Conservation (phyloP, 1,284 basidiomycete genomes). For the Cutaneotrichosporon mucoides region DNA sequence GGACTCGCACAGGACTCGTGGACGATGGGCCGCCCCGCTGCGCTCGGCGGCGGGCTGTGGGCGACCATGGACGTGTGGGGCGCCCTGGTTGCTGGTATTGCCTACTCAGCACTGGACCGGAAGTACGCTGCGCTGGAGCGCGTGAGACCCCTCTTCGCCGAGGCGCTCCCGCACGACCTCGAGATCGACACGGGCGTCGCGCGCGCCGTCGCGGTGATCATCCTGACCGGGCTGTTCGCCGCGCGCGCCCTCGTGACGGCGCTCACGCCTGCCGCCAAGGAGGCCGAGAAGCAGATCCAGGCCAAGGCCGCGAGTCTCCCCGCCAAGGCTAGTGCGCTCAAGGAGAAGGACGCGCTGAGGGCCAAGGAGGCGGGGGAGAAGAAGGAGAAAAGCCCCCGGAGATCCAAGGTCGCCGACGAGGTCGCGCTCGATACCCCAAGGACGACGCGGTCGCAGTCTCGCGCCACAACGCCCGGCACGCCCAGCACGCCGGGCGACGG, state of each 20-base stretch:
- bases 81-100: conserved; percentile 21
- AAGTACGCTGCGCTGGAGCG: conserved; percentile 7
- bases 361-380: too few relatives aligned
- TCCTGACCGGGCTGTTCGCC: conserved; percentile 28
- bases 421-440: background rate
- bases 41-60: conserved; percentile 31
- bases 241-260: conserved; percentile 9
- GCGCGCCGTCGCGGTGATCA: conserved; percentile 30
- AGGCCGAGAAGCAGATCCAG: background rate
- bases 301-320: background rate
- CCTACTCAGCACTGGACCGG: conserved; percentile 26
- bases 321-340: background rate
- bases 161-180: conserved; percentile 6
- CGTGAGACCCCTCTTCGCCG: conserved; percentile 4
- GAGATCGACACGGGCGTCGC: conserved; percentile 16
- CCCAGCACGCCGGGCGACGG: background rate
- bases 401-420: background rate
- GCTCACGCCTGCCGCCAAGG: background rate
- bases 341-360: background rate
- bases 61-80: conserved; percentile 41
- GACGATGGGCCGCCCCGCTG: conserved; percentile 26
- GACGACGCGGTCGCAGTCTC: background rate
- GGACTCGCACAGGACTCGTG: conserved; percentile 29
- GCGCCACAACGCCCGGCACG: background rate
- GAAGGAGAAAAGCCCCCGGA: too few relatives aligned